phyloP scores from a whole-genome alignment of 2,329 filamentous ascomycete genomes.

The Fusarium staphyleae region DNA sequence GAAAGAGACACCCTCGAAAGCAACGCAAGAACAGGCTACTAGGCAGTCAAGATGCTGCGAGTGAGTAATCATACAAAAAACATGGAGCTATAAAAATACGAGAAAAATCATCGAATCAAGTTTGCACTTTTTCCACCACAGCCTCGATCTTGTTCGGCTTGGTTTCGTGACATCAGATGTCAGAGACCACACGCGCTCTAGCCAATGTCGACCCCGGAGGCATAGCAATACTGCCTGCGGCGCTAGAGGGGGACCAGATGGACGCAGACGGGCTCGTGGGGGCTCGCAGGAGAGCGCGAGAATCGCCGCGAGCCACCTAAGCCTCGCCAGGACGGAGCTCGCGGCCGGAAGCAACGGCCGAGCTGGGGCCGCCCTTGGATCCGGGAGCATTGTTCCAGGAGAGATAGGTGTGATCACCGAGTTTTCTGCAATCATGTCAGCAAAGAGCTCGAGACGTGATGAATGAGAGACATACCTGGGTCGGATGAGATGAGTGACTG shows the following conservation, averaged over 20 bases:
- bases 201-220: conserved; percentile 1
- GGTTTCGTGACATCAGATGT: conserved; percentile 1
- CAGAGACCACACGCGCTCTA: conserved; percentile 1
- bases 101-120: conserved; percentile 18
- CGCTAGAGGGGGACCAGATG: conserved; percentile 10
- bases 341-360: conserved; percentile 62
- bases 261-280: conserved; percentile 19
- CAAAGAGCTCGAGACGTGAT: background rate
- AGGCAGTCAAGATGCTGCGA: conserved; percentile 9
- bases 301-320: conserved; percentile 47
- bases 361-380: conserved; percentile 51
- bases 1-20: conserved; percentile 16
- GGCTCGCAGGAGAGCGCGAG: conserved; percentile 30
- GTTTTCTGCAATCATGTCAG: conserved; percentile 69
- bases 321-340: conserved; percentile 57
- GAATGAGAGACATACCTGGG: conserved; percentile 70
- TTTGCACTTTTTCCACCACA: conserved; percentile 9
- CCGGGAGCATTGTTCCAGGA: conserved; percentile 81
- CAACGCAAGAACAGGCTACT: conserved; percentile 7
- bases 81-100: conserved; percentile 13
- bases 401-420: conserved; percentile 96
- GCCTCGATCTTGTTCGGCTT: background rate
- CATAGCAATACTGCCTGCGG: background rate
- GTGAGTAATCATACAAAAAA: conserved; percentile 33
- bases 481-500: conserved; percentile 87